Percentiles rank a stretch among this genome's conserved stretches.
These are phyloP conservation scores for Colletotrichum musicola DNA, from an alignment of 2,329 filamentous ascomycete species.

Conservation along the genomic window DNA sequence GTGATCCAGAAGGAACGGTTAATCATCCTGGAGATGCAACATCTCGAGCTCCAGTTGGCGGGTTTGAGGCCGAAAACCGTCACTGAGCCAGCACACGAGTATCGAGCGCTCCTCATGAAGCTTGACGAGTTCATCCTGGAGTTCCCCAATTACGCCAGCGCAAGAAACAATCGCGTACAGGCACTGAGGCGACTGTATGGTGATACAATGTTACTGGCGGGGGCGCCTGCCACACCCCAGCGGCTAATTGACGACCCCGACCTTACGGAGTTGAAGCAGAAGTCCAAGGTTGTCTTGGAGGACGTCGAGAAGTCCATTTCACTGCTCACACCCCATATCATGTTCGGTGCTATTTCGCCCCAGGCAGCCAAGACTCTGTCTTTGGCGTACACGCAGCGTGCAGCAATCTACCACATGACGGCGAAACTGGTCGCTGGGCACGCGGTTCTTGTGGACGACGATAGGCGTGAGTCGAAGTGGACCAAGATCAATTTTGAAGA, in stretches of 20 bases:
- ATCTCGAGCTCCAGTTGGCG: conserved; percentile 66
- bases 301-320: conserved; percentile 71
- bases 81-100: conserved; percentile 58
- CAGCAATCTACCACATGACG: conserved; percentile 72
- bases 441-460: conserved; percentile 52
- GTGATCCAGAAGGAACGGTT: conserved; percentile 64
- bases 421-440: conserved; percentile 61
- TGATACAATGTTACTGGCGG: conserved; percentile 66
- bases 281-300: conserved; percentile 57
- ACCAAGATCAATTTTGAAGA: conserved; percentile 69
- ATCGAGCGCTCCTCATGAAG: conserved; percentile 59
- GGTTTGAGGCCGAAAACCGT: conserved; percentile 53
- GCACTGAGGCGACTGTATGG: conserved; percentile 72
- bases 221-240: conserved; percentile 51
- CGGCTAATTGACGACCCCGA: conserved; percentile 57
- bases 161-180: conserved; percentile 81
- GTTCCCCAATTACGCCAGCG: conserved; percentile 77
- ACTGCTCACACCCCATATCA: conserved; percentile 67
- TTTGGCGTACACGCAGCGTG: conserved; percentile 79
- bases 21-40: conserved; percentile 67
- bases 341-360: conserved; percentile 69
- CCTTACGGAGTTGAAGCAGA: conserved; percentile 52
- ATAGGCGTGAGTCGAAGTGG: conserved; percentile 63
- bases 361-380: conserved; percentile 75
- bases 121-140: conserved; percentile 69